Base-by-base conservation (phyloP, 192 early-diverging fungal species). In the Coemansia nantahalensis region DNA sequence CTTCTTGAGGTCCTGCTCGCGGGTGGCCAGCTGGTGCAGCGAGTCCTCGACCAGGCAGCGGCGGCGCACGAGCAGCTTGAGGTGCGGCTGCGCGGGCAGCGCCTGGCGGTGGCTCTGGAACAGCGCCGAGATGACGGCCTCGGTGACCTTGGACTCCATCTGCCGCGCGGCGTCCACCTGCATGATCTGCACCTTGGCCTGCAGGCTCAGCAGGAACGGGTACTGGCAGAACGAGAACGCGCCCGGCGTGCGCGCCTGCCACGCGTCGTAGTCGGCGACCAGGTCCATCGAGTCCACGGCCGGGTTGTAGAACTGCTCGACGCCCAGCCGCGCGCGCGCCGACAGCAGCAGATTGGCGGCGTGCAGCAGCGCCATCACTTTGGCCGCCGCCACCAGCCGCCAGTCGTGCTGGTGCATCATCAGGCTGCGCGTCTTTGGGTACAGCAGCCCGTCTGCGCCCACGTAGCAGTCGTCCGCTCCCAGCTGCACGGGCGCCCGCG, bases 331-430 rank as follows among this genome's bases (percentile, higher is more conserved):
- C 16, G 41, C n/a, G 16, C 84, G 68, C 13, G 36, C 23, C 2
- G 73, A 51, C 15, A 68, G 39, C 33, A 85, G 68, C 14, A 78
- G 79, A 52, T 92, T 89, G 4, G 92, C 89, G 4, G 86, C 86
- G 45, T 86, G 87, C 26, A 95, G 71, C 11, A 97, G 75, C 11
- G 89, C 86, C 94, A 97, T 95, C 22, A 93, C 83, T 18, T 89
- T 77, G 28, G 94, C 84, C 0, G 92, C 94, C 16, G 90, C 83
- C 38, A 79, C 77, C 32, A 94, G 82, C 36, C 85, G 81, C 85
- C 92, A 93, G 64, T 97, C 94, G 13, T 82, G 79, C 63, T 89
- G 85, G 62, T 97, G 93, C 36, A 57, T 68, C 10, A 70, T 59
- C 5, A 68, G 59, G 17, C 22, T 54, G 48, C 44, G 59, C 13